A percentile compares a stretch with the other conserved stretches of the same genome.
These are phyloP conservation scores for Arabidopsis lyrata DNA, from an alignment of 441 rosid species.

Conservation along the genomic window DNA sequence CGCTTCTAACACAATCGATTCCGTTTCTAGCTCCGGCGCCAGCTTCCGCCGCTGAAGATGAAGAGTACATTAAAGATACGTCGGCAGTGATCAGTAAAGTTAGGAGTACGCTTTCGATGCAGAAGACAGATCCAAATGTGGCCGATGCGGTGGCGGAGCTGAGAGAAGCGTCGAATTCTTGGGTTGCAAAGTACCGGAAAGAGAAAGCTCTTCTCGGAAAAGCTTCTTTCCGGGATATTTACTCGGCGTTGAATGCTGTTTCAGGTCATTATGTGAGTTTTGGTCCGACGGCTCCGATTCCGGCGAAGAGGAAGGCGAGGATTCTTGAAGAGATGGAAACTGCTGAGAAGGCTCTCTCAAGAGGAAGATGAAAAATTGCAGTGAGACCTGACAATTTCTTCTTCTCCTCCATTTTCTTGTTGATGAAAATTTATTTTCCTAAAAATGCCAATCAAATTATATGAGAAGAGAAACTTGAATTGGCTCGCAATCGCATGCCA, in stretches of 20 bases:
- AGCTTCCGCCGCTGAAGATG: conserved; percentile 63
- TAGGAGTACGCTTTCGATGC: conserved; percentile 70
- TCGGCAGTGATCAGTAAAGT: conserved; percentile 76
- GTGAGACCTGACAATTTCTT: conserved; percentile 19
- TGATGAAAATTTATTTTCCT: conserved; percentile 4
- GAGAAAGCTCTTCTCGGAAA: conserved; percentile 85
- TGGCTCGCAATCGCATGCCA: neutral
- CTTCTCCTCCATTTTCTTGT: conserved; percentile 27
- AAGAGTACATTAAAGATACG: conserved; percentile 82
- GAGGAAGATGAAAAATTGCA: conserved; percentile 63
- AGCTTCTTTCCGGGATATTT: conserved; percentile 79
- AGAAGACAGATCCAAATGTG: conserved; percentile 77
- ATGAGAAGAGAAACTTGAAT: conserved; percentile 36
- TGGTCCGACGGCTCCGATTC: conserved; percentile 90
- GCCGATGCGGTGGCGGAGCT: conserved; percentile 79
- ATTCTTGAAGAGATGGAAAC: conserved; percentile 93
- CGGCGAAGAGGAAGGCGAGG: conserved; percentile 79
- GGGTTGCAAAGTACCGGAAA: conserved; percentile 94
- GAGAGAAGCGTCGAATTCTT: conserved; percentile 73
- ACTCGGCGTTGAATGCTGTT: conserved; percentile 91
- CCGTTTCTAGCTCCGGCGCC: conserved; percentile 56
- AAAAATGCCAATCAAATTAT: conserved; percentile 7
- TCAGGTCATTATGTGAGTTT: conserved; percentile 93
- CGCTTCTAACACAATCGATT: conserved; percentile 26
- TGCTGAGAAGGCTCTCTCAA: conserved; percentile 82